Evolutionary conservation across 306 rosid species (phyloP).

Genomic region (Castanea mollissima): DNA sequence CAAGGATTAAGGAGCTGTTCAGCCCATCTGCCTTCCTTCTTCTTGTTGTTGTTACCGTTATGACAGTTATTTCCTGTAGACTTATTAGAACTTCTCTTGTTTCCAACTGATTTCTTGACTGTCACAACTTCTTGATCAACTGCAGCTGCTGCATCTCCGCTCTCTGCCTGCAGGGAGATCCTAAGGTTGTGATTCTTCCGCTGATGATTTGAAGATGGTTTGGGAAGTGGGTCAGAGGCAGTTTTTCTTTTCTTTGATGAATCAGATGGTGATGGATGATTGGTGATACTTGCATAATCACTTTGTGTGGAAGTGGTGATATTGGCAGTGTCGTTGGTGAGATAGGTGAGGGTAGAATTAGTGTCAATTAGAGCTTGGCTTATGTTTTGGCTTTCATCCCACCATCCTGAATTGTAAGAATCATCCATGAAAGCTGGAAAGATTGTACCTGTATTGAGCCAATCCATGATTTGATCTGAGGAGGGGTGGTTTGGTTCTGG

Average conservation of each 20-base stretch:
- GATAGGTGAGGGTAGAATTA: slow-evolving; percentile 15
- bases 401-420: slow-evolving; percentile 48
- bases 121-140: slow-evolving; percentile 18
- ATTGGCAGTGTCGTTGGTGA: slow-evolving; percentile 27
- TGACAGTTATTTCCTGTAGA: slow-evolving; percentile 52
- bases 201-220: slow-evolving; percentile 35
- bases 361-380: slow-evolving; percentile 38
- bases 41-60: slow-evolving; percentile 35
- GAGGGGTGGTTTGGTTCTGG: slow-evolving; percentile 45
- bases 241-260: slow-evolving; percentile 62
- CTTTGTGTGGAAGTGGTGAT: slow-evolving; percentile 27
- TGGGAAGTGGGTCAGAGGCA: slow-evolving; percentile 27
- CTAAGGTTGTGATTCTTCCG: slow-evolving; percentile 37
- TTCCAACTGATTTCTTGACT: slow-evolving; percentile 46
- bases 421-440: slow-evolving; percentile 74
- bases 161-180: slow-evolving; percentile 22
- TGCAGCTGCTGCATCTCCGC: slow-evolving; percentile 32
- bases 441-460: slow-evolving; percentile 71
- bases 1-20: slow-evolving; percentile 91
- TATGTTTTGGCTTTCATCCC: slow-evolving; percentile 57
- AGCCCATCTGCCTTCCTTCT: slow-evolving; percentile 96
- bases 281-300: slow-evolving; percentile 29
- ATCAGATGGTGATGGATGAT: slow-evolving; percentile 35
- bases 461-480: slow-evolving; percentile 71
- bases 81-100: slow-evolving; percentile 49